A percentile compares a stretch with the other conserved stretches of the same genome.
Evolutionary conservation across 176 grass and related monocot genomes (phyloP).

Genomic region (Tillandsia leiboldiana): DNA sequence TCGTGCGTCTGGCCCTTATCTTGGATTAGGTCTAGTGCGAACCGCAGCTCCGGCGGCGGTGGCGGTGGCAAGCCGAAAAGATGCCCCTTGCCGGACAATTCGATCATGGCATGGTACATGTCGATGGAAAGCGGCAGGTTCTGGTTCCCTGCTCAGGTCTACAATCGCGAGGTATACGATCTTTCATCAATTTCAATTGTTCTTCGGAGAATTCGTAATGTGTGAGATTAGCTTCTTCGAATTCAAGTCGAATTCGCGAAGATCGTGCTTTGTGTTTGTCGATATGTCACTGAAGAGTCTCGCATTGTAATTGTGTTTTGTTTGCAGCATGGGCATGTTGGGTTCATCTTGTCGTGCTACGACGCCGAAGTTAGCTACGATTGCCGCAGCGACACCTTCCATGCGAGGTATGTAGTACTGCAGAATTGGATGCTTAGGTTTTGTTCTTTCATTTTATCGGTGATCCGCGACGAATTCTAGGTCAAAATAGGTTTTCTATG

Average conservation of each 20-base stretch:
- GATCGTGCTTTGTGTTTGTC: too few species aligned
- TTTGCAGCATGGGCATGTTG: constrained; percentile 78
- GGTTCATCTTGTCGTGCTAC: constrained; percentile 81
- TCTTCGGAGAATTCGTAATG: too few species aligned
- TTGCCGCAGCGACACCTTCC: constrained; percentile 58
- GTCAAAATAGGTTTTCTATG: too few species aligned
- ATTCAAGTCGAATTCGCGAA: too few species aligned
- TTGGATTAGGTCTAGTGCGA: constrained; percentile 48
- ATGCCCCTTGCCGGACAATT: constrained; percentile 38
- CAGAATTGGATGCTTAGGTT: background rate
- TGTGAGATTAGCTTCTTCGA: too few species aligned
- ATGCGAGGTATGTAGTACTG: constrained; percentile 41
- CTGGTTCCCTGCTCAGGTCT: constrained; percentile 94
- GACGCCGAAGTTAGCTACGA: constrained; percentile 80
- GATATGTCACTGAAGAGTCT: too few species aligned
- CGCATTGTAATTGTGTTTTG: background rate
- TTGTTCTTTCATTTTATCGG: background rate
- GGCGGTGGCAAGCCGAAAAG: constrained; percentile 7
- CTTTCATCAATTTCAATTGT: too few species aligned
- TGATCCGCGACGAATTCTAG: background rate
- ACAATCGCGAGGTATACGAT: constrained; percentile 84
- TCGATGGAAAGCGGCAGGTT: constrained; percentile 71
- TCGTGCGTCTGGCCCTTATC: constrained; percentile 72
- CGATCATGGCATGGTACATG: constrained; percentile 77
- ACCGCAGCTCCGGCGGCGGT: background rate